Evolutionary conservation across 192 early-diverging fungal genomes (phyloP), one percentile per base, ranked within the genome.

Genomic region (Backusella sp.): DNA sequence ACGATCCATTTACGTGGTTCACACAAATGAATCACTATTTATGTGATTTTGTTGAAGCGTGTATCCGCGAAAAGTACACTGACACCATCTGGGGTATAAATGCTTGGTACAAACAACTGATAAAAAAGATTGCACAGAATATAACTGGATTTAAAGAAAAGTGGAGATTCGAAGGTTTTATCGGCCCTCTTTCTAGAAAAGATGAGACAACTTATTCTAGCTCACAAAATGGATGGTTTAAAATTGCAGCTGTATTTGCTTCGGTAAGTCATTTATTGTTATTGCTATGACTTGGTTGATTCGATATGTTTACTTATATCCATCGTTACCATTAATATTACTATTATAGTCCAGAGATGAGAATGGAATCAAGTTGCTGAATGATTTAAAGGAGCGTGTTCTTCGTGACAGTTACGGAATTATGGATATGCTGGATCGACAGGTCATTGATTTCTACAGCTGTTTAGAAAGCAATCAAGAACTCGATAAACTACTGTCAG

Each of bases 21-120:
- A 70, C 21, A 15, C 67, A 76, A 28, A 39, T 66, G 1, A 76
- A 76, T 17, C 17, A 12, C 0, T 70, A 62, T 26, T 4, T 79
- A 15, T 46, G 72, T 34, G 77, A 79, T 12, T 23, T 79, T 68
- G 70, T 77, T 7, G 67, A 77, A 36, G 44, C 73, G 2, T 75
- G 76, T 9, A 77, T 81, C 44, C 59, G 68, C 6, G 44, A 77
- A 15, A 34, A 59, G 12, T 74, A 53, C 2, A 67, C 36, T 3
- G 80, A 81, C 39, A 71, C 56, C 3, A 77, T 81, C 28, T 21
- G 66, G 14, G 80, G 80, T 19, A 62, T 81, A 6, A 68, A 77
- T n/a, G 36, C 73, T 6, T 81, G 80, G 80, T 77, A 75, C 34
- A 74, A 56, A 30, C 66, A 41, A 12, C 17, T 70, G 15, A 35